These are phyloP conservation scores for Miamiensis avidus DNA, from an alignment of 169 alveolate genomes.

Conservation along the genomic window DNA sequence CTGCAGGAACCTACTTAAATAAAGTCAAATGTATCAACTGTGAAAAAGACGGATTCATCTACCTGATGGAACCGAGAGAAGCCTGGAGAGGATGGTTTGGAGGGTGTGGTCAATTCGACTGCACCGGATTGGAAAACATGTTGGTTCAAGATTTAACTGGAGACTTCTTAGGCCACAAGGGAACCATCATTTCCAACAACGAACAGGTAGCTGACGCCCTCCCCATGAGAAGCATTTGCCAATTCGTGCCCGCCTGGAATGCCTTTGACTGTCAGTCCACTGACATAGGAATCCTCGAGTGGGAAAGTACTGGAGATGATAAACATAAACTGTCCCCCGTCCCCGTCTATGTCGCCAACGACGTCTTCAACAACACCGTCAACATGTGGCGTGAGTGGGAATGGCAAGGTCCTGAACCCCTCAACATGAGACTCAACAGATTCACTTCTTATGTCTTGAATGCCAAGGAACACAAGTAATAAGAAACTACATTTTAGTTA, in stretches of 20 bases:
- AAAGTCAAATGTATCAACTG: conserved; percentile 15
- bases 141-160: conserved; percentile 38
- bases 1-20: conserved; percentile 21
- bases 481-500: too few species aligned
- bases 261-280: neutral
- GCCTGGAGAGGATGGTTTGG: conserved; percentile 40
- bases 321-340: conserved; percentile 25
- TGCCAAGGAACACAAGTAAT: neutral
- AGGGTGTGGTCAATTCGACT: conserved; percentile 40
- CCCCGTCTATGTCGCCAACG: conserved; percentile 35
- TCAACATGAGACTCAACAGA: conserved; percentile 35
- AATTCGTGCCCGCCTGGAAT: neutral
- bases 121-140: conserved; percentile 35
- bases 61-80: conserved; percentile 19
- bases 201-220: neutral
- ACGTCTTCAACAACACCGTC: conserved; percentile 27
- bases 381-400: conserved; percentile 41
- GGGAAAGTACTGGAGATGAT: conserved; percentile 30
- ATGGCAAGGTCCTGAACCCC: conserved; percentile 49
- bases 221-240: neutral
- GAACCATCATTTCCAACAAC: conserved; percentile 9
- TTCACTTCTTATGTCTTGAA: conserved; percentile 3
- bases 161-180: conserved; percentile 17
- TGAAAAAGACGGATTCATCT: conserved; percentile 23
- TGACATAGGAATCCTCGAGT: neutral